Evolutionary conservation across 2,329 filamentous ascomycete species (phyloP), one percentile per base, ranked within the genome.

Genomic region (Fusarium agapanthi): DNA sequence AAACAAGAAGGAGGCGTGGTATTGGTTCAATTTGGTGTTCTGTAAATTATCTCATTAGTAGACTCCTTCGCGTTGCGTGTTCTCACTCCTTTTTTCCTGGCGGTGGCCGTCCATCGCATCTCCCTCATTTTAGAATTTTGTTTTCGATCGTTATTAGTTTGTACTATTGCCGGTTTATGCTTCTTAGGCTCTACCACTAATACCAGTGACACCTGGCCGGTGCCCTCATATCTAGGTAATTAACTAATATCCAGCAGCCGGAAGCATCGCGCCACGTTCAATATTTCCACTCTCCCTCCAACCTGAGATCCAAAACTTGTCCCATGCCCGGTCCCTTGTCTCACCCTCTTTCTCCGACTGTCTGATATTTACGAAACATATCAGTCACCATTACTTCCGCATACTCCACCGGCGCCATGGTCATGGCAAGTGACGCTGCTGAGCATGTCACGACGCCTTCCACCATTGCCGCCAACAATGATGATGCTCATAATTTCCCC

Each of bases 401-500:
- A 57, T 68, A 72, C 45, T 51, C 60, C 44, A 61, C 66, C 53
- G 41, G 65, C 65, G 67, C 50, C 67, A 77, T 77, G 75, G 72
- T 63, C 56, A 70, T 65, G 66, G 63, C 75, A 14, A 54, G 73
- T 64, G 74, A 73, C 45, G 55, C 65, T 32, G 55, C 64, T 51
- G 67, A 68, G 47, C 65, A 74, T 62, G 60, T 73, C 64, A 72
- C 71, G 30, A 72, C 71, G 44, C 68, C 72, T 56, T 72, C 69
- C 57, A 73, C 70, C 24, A 69, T 71, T 53, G 57, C 47, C 54
- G 51, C 61, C 57, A 32, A 65, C 44, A 67, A 73, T 38, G 54
- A 72, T 45, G 80, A 79, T 71, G 76, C 78, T 61, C 72, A 77
- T 12, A 45, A 57, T n/a, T 80, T 78, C 74, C 89, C 88, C 24